A percentile compares a stretch with the other conserved stretches of the same genome.
These are phyloP conservation scores for Penicillium sp. DNA, from an alignment of 2,329 filamentous ascomycete species.

Conservation along the genomic window DNA sequence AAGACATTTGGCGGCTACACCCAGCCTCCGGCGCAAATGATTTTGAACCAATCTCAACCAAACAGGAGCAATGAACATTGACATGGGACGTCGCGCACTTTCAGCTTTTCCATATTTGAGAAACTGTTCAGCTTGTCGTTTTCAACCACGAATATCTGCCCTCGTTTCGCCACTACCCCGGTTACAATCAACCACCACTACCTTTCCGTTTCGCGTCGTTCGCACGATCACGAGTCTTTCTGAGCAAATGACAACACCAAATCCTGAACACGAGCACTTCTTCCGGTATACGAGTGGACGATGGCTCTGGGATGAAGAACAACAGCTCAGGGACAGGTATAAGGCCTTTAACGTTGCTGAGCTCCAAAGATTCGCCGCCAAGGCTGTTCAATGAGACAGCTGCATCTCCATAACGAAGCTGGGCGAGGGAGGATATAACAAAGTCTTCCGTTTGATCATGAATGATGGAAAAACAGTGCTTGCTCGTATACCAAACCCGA, in stretches of 20 bases:
- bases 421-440: conserved; percentile 39
- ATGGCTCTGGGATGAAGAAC: conserved; percentile 38
- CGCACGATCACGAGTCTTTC: too few relatives aligned
- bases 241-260: too few relatives aligned
- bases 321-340: conserved; percentile 33
- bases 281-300: conserved; percentile 35
- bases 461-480: conserved; percentile 19
- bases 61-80: neutral
- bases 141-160: too few relatives aligned
- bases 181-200: too few relatives aligned
- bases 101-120: neutral
- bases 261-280: conserved; percentile 17
- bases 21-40: too few relatives aligned
- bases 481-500: conserved; percentile 25
- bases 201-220: too few relatives aligned
- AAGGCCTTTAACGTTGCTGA: conserved; percentile 34
- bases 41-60: neutral
- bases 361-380: conserved; percentile 32
- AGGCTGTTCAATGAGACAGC: conserved; percentile 21
- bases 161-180: too few relatives aligned
- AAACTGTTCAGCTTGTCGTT: too few relatives aligned
- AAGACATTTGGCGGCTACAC: too few relatives aligned
- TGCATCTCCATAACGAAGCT: conserved; percentile 40
- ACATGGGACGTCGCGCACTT: neutral
- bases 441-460: conserved; percentile 8